Base-by-base conservation (phyloP, 1,284 basidiomycete genomes). In the Sporisorium reilianum region DNA sequence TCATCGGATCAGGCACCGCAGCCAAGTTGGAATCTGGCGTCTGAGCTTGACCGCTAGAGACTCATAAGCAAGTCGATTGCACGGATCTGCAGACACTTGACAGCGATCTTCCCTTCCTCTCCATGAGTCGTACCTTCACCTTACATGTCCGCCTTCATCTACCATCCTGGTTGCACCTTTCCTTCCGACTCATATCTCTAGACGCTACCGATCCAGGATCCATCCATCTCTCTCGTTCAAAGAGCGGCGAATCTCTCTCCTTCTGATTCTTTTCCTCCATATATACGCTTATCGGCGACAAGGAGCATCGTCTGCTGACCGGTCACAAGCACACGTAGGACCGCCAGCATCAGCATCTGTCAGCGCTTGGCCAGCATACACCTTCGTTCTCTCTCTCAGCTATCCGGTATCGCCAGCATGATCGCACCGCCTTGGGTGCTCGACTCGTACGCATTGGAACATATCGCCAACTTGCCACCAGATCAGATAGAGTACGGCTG, bases 391-490 rank as follows among this genome's bases (percentile, higher is more conserved):
- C 34, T 26, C 23, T 12, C 20, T 4, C 5, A 5, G 3, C 10
- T 22, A 51, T 9, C 20, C 30, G 22, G 25, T 38, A n/a, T 4
- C 7, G 34, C 12, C 30, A 38, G 3, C 23, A 64, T 64, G 62
- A 58, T 64, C 25, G 28, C 45, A 12, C 62, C 55, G 34, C 62
- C 62, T 0, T 64, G 62, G 62, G 40, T 49, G 44, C 45, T 64
- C 12, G 62, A 64, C 44, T 41, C 55, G 0, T 64, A 34, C 26
- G 62, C 62, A 26, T 14, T 53, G n/a, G 22, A 42, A 3, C 62
- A 64, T 9, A 64, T 64, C 28, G 22, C 34, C 36, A 20, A 34
- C 16, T 36, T 64, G 10, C 55, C 62, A 7, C 45, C 53, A 16
- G 55, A 58, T 11, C 55, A 58, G 32, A 64, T 20, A 44, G 45